phyloP scores from a whole-genome alignment of 139 green algal genomes.

The Monoraphidium neglectum region DNA sequence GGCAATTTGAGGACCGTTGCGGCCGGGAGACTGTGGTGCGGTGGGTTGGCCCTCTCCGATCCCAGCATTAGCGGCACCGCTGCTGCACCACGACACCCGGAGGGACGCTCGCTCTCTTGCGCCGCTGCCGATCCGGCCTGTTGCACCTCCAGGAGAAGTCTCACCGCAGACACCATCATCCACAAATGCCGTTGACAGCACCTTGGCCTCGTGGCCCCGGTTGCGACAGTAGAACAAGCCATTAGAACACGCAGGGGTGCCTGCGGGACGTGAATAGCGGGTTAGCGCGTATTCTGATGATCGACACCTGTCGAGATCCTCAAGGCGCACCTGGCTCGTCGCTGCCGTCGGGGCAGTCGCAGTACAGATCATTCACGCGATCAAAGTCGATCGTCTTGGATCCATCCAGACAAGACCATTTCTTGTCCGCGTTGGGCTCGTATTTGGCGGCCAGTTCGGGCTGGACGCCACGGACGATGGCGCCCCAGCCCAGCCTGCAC shows the following conservation, averaged over 20 bases:
- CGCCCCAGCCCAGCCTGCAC: too few species aligned
- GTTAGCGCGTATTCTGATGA: constrained; percentile 5
- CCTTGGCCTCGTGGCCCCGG: constrained; percentile 58
- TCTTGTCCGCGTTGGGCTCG: constrained; percentile 10
- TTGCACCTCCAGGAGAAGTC: background rate
- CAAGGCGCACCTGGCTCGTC: constrained; percentile 86
- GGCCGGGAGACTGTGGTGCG: too few species aligned
- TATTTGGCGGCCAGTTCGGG: constrained; percentile 39
- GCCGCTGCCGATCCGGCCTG: too few species aligned
- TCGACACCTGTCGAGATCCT: background rate
- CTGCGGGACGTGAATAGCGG: constrained; percentile 44
- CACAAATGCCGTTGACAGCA: constrained; percentile 83
- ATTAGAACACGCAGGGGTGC: constrained; percentile 83
- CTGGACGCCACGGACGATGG: constrained; percentile 26
- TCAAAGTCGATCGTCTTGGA: constrained; percentile 50
- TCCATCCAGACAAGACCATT: constrained; percentile 76
- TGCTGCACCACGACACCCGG: too few species aligned
- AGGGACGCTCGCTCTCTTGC: too few species aligned
- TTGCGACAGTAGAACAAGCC: constrained; percentile 91
- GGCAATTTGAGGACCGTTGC: too few species aligned
- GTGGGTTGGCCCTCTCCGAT: too few species aligned
- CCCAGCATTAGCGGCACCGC: too few species aligned
- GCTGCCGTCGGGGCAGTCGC: constrained; percentile 92
- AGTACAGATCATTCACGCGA: constrained; percentile 94
- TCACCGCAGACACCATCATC: constrained; percentile 93